A percentile compares a stretch with the other conserved stretches of the same genome.
These are phyloP conservation scores for Aureobasidium namibiae DNA, from an alignment of 2,329 filamentous ascomycete genomes.

Conservation along the genomic window DNA sequence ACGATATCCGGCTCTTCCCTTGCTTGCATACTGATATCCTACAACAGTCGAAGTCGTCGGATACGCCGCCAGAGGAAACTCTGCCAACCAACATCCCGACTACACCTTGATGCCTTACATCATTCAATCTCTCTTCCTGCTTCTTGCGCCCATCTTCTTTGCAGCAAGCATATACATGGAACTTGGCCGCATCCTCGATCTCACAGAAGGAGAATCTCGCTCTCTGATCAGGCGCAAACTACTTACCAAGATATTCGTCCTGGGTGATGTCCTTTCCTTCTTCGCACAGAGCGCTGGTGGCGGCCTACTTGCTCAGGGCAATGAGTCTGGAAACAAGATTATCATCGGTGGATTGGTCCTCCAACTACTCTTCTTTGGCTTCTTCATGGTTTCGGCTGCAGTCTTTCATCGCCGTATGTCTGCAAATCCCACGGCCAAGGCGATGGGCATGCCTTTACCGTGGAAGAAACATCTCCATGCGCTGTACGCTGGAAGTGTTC, in stretches of 20 bases:
- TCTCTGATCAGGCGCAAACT: constrained; percentile 36
- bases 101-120: constrained; percentile 31
- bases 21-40: not conserved
- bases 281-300: constrained; percentile 41
- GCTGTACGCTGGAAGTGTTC: constrained; percentile 30
- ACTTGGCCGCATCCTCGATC: constrained; percentile 37
- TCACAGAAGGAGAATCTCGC: constrained; percentile 34
- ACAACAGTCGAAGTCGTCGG: constrained; percentile 38
- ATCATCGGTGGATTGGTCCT: constrained; percentile 50
- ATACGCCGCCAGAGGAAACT: constrained; percentile 29
- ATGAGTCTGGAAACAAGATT: constrained; percentile 40
- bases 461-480: constrained; percentile 30
- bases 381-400: constrained; percentile 44
- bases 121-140: constrained; percentile 36
- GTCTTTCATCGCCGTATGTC: constrained; percentile 42
- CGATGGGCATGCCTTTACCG: constrained; percentile 20
- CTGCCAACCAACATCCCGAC: constrained; percentile 19
- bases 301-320: constrained; percentile 28
- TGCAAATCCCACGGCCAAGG: not conserved
- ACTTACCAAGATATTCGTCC: constrained; percentile 49
- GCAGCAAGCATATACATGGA: constrained; percentile 47
- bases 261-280: constrained; percentile 47
- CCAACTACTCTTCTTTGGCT: constrained; percentile 49
- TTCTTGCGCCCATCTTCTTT: constrained; percentile 42
- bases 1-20: not conserved